Evolutionary conservation across 2,329 filamentous ascomycete genomes (phyloP).

Genomic region (Botryotinia convoluta): DNA sequence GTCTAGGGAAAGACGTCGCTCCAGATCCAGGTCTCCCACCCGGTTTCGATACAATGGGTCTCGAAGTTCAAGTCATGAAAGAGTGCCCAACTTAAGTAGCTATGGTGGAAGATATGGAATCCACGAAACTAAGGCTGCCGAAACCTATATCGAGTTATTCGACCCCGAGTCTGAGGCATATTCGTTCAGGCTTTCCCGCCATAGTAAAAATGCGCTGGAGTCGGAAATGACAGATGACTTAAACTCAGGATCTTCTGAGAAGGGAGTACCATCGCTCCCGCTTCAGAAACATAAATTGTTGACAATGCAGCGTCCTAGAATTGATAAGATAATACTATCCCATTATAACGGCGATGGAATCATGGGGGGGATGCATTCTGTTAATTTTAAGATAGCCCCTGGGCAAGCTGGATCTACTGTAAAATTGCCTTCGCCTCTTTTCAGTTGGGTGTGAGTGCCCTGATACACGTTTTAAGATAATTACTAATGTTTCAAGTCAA

Average conservation of each 20-base stretch:
- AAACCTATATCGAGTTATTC: not conserved
- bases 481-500: not conserved
- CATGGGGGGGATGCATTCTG: conserved; percentile 11
- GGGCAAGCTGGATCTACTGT: not conserved
- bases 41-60: not conserved
- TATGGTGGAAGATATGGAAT: not conserved
- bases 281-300: not conserved
- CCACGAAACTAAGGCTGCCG: not conserved
- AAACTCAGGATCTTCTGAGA: not conserved
- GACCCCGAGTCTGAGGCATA: not conserved
- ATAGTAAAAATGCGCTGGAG: not conserved
- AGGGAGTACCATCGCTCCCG: not conserved
- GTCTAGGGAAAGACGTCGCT: not conserved
- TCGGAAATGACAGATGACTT: not conserved
- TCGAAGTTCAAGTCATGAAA: conserved; percentile 1
- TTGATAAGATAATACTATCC: conserved; percentile 3
- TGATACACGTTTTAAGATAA: not conserved
- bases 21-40: not conserved
- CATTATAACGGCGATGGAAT: conserved; percentile 6
- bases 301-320: not conserved
- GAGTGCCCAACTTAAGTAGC: not conserved
- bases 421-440: not conserved
- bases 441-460: conserved; percentile 9
- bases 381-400: not conserved
- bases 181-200: conserved; percentile 11